Conservation (phyloP, 768 basidiomycete species). For the Strobilomyces dryophilus region DNA sequence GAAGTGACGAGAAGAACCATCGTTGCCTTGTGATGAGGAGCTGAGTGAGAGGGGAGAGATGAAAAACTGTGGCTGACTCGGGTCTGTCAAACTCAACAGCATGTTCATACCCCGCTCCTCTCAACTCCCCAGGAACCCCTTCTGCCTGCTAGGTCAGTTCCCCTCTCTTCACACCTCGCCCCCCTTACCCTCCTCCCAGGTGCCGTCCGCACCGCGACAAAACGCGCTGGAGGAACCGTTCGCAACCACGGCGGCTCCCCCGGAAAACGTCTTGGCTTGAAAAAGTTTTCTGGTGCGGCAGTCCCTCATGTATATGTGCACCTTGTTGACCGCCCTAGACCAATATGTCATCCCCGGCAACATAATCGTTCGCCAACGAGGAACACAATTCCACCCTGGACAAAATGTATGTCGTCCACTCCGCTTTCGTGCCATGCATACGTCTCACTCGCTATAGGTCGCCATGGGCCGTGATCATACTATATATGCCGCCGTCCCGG, state of each 20-base stretch:
- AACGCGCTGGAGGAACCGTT: conserved; percentile 91
- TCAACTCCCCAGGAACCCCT: conserved; percentile 41
- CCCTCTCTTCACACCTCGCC: no score
- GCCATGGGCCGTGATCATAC: conserved; percentile 94
- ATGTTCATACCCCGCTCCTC: conserved; percentile 42
- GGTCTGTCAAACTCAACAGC: background rate
- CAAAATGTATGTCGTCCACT: conserved; percentile 67
- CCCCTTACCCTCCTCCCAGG: conserved; percentile 32
- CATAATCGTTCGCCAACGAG: conserved; percentile 94
- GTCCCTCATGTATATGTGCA: background rate
- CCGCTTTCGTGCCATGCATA: background rate
- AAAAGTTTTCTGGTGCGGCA: conserved; percentile 86
- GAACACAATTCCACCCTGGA: conserved; percentile 88
- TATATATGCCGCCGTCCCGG: conserved; percentile 84
- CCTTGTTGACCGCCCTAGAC: conserved; percentile 45
- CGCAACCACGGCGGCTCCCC: conserved; percentile 91
- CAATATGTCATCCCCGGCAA: conserved; percentile 91
- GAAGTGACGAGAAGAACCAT: conserved; percentile 92
- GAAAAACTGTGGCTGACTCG: conserved; percentile 8
- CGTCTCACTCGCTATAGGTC: conserved; percentile 48
- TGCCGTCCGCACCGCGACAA: conserved; percentile 89
- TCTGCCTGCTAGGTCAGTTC: conserved; percentile 39
- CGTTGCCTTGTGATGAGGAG: conserved; percentile 17
- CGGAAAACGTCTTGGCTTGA: conserved; percentile 90
- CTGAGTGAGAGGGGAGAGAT: conserved; percentile 2